Evolutionary conservation across 2,329 filamentous ascomycete genomes (phyloP).

Genomic region (Purpureocillium lavendulum): DNA sequence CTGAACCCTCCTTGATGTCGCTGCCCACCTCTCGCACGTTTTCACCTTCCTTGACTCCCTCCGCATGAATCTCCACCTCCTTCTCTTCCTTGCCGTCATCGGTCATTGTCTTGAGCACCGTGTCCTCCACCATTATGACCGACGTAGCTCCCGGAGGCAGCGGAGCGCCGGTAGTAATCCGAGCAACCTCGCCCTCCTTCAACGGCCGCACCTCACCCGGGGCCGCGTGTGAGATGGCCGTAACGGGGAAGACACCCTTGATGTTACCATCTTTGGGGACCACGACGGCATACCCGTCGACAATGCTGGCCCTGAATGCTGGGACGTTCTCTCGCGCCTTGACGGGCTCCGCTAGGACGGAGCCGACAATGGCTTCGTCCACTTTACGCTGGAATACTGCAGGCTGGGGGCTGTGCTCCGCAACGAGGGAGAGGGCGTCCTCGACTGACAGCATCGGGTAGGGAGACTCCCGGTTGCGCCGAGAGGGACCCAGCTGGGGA

Average conservation of each 20-base stretch:
- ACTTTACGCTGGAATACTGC: slow-evolving; percentile 51
- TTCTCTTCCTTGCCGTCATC: slow-evolving; percentile 78
- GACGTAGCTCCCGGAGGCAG: slow-evolving; percentile 81
- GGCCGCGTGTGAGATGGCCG: slow-evolving; percentile 77
- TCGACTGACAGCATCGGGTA: slow-evolving; percentile 87
- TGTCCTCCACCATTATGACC: slow-evolving; percentile 92
- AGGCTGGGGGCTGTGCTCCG: slow-evolving; percentile 61
- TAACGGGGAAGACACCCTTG: slow-evolving; percentile 78
- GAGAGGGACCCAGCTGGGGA: slow-evolving; percentile 50
- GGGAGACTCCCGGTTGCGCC: slow-evolving; percentile 75
- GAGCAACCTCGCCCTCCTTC: slow-evolving; percentile 66
- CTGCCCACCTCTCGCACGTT: slow-evolving; percentile 90
- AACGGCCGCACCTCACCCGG: slow-evolving; percentile 58
- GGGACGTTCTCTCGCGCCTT: slow-evolving; percentile 75
- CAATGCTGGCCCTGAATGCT: slow-evolving; percentile 90
- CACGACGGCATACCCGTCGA: slow-evolving; percentile 89
- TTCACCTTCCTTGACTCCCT: slow-evolving; percentile 65
- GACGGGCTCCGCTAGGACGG: slow-evolving; percentile 76
- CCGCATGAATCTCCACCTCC: slow-evolving; percentile 77
- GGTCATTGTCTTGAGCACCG: slow-evolving; percentile 64
- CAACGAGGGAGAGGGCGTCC: slow-evolving; percentile 67
- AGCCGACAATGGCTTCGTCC: slow-evolving; percentile 58
- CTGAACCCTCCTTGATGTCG: slow-evolving; percentile 63
- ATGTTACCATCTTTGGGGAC: slow-evolving; percentile 53
- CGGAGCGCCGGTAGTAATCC: slow-evolving; percentile 92